Evolutionary conservation across 805 yeast genomes (phyloP).

Genomic region (Candida tibetensis): DNA sequence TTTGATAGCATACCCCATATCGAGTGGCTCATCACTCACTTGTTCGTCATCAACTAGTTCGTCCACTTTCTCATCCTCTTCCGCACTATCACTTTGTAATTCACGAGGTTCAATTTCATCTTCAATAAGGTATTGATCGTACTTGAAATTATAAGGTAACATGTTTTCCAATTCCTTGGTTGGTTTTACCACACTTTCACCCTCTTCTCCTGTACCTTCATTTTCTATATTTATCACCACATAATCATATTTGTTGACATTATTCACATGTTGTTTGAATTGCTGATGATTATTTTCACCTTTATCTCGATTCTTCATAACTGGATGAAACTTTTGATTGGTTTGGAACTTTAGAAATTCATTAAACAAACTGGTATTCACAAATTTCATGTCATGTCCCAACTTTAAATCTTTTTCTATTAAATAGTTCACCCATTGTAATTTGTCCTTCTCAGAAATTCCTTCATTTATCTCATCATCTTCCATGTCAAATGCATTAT

Average conservation of each 20-base stretch:
- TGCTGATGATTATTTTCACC: slow-evolving; percentile 16
- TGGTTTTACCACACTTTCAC: slow-evolving; percentile 15
- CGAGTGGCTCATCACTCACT: background rate
- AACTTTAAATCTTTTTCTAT: slow-evolving; percentile 32
- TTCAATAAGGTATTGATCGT: slow-evolving; percentile 21
- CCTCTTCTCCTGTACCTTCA: slow-evolving; percentile 10
- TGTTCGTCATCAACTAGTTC: background rate
- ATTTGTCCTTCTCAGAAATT: slow-evolving; percentile 21
- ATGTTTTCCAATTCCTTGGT: slow-evolving; percentile 20
- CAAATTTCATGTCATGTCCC: slow-evolving; percentile 37
- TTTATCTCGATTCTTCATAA: slow-evolving; percentile 13
- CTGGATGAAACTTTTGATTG: slow-evolving; percentile 30
- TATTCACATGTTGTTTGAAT: slow-evolving; percentile 21
- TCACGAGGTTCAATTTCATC: slow-evolving; percentile 28
- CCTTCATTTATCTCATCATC: slow-evolving; percentile 24
- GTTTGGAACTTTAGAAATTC: slow-evolving; percentile 27
- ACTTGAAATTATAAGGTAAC: slow-evolving; percentile 34
- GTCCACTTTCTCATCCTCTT: slow-evolving; percentile 10
- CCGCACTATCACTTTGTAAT: slow-evolving; percentile 17
- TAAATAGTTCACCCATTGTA: slow-evolving; percentile 39
- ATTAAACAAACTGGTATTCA: slow-evolving; percentile 26
- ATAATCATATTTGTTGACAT: slow-evolving; percentile 30
- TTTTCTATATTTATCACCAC: slow-evolving; percentile 25
- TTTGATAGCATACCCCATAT: slow-evolving; percentile 1
- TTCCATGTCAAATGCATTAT: slow-evolving; percentile 13